Evolutionary conservation across 345 rosid genomes (phyloP).

Genomic region (Eucalyptus virginea): DNA sequence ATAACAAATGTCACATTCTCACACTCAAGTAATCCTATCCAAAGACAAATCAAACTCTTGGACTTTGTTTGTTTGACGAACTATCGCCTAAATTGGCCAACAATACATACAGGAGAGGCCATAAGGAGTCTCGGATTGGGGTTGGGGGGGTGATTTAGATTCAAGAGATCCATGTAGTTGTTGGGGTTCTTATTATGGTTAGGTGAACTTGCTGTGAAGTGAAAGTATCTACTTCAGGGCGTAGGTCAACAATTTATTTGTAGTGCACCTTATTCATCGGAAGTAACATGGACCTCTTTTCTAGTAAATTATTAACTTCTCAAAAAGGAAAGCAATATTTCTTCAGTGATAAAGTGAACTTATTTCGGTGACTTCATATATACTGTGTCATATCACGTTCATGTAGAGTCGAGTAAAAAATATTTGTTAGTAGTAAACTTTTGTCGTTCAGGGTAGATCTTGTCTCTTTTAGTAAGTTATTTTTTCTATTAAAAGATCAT

Average conservation of each 20-base stretch:
- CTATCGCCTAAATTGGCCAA: neutral
- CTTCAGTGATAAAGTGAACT: neutral
- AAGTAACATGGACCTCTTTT: neutral
- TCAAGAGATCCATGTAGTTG: neutral
- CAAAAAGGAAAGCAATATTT: neutral
- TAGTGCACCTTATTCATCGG: neutral
- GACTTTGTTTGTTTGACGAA: neutral
- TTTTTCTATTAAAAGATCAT: neutral
- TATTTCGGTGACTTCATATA: neutral
- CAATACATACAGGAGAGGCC: neutral
- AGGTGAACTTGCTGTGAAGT: neutral
- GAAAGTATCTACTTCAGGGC: neutral
- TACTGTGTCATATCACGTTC: neutral
- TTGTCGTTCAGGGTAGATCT: neutral
- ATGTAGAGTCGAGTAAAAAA: neutral
- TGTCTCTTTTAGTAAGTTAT: neutral
- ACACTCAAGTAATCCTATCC: neutral
- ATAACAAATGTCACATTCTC: neutral
- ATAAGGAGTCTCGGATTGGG: neutral
- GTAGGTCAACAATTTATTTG: neutral
- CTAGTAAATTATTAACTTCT: neutral
- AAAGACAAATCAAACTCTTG: neutral
- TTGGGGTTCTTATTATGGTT: neutral
- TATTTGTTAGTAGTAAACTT: neutral
- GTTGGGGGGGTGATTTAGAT: neutral